Percentiles rank a stretch among this genome's conserved stretches.
Evolutionary conservation across 257 asterid genomes (phyloP).

Genomic region (Paraleonurus japonicus): DNA sequence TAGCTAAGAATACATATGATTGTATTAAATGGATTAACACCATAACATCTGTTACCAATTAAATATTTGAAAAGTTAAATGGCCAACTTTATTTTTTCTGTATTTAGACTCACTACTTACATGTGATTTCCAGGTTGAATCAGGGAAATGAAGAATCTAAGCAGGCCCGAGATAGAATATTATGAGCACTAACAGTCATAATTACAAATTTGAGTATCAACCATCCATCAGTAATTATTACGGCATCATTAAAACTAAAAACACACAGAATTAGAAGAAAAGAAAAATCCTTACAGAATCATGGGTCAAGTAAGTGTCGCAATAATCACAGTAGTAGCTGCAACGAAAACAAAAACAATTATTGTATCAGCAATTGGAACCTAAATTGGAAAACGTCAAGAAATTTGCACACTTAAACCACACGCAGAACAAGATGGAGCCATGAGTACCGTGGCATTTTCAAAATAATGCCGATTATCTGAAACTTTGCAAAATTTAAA

Average conservation of each 20-base stretch:
- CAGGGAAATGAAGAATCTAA: neutral
- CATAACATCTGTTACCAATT: neutral
- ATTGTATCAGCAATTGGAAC: conserved; percentile 5
- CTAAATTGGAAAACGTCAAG: neutral
- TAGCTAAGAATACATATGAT: neutral
- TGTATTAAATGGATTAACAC: neutral
- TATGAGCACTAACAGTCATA: neutral
- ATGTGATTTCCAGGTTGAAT: neutral
- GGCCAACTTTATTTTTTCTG: neutral
- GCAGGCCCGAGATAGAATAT: neutral
- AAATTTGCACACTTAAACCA: neutral
- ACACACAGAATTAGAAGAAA: neutral
- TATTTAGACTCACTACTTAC: neutral
- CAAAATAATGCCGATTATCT: neutral
- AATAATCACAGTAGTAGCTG: conserved; percentile 95
- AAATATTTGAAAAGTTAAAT: neutral
- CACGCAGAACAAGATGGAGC: neutral
- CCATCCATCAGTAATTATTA: neutral
- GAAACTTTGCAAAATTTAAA: neutral
- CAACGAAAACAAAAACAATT: neutral
- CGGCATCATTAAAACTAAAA: neutral
- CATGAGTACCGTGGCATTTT: conserved; percentile 41
- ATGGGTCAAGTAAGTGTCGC: conserved; percentile 97
- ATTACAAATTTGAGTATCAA: neutral
- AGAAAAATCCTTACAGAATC: conserved; percentile 65